A percentile compares a stretch with the other conserved stretches of the same genome.
Conservation (phyloP, 139 green algal genomes). For the Tetradesmus lagerheimii region DNA sequence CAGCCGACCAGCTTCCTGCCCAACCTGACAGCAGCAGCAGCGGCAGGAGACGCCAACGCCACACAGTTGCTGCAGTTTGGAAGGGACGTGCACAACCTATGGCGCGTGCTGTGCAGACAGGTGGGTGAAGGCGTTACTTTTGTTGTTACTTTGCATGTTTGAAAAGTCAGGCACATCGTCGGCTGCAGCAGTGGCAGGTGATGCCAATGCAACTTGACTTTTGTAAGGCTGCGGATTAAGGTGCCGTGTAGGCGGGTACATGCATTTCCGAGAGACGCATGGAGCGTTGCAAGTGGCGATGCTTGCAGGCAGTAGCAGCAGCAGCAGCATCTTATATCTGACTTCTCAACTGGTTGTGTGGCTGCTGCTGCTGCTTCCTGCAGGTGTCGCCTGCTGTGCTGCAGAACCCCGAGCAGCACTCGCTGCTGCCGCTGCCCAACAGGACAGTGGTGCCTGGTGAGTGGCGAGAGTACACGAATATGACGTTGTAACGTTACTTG, state of each 20-base stretch:
- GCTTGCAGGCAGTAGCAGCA: too few species aligned
- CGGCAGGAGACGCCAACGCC: background rate
- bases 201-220: background rate
- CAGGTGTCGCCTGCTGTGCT: slow-evolving; percentile 33
- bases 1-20: slow-evolving; percentile 28
- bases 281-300: too few species aligned
- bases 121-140: background rate
- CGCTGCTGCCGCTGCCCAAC: slow-evolving; percentile 84
- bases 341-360: too few species aligned
- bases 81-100: slow-evolving; percentile 56
- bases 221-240: background rate
- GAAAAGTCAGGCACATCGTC: too few species aligned
- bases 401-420: slow-evolving; percentile 50
- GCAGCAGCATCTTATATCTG: too few species aligned
- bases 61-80: slow-evolving; percentile 26
- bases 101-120: slow-evolving; percentile 59
- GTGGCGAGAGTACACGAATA: too few species aligned
- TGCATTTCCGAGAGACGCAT: too few species aligned
- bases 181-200: slow-evolving; percentile 5
- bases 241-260: too few species aligned
- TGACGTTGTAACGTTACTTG: too few species aligned
- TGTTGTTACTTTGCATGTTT: too few species aligned
- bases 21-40: slow-evolving; percentile 18
- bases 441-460: slow-evolving; percentile 80
- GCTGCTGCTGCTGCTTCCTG: background rate